Base-by-base conservation (phyloP, 768 basidiomycete genomes). In the Naematelia aurantialba region DNA sequence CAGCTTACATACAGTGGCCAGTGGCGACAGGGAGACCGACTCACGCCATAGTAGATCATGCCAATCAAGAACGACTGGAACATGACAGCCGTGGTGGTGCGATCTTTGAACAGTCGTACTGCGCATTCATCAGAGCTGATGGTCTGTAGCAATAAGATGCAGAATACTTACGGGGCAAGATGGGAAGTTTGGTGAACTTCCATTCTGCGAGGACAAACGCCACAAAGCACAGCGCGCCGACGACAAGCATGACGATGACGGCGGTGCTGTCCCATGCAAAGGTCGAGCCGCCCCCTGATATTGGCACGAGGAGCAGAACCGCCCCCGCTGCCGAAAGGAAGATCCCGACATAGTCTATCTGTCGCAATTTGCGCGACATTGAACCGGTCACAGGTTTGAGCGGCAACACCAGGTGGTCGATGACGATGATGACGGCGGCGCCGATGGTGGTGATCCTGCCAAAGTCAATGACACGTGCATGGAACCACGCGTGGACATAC, bases 311-410 rank as follows among this genome's bases (percentile, higher is more conserved):
- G 13, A 73, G 51, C 26, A 72, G 54, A 4, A 72, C 56, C 0
- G 72, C 71, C 11, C 57, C 63, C 0, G 62, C 61, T 4, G 66
- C 66, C 14, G 63, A 59, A 13, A 71, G 58, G 31, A 68, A 13
- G n/a, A 70, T 68, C 3, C 73, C 73, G 19, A 61, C n/a, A 57
- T 67, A 72, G 53, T 74, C 72, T 53, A 74, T 69, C 46, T 67
- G 64, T 10, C 31, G 22, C 8, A 74, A 56, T 48, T 74, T 74
- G 17, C 50, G 52, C 34, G 34, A 55, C 45, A 59, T 57, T 45
- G 55, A 61, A 12, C 72, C 72, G 1, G 59, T 49, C 21, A 70
- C 65, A 2, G 62, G 66, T 47, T 67, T 68, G 14, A 72, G 58
- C 11, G 72, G 72, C 10, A 74, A 55, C 44, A 72, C 62, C 52